These are phyloP conservation scores for Aspergillus caelatus DNA, from an alignment of 2,329 filamentous ascomycete genomes.

Conservation along the genomic window DNA sequence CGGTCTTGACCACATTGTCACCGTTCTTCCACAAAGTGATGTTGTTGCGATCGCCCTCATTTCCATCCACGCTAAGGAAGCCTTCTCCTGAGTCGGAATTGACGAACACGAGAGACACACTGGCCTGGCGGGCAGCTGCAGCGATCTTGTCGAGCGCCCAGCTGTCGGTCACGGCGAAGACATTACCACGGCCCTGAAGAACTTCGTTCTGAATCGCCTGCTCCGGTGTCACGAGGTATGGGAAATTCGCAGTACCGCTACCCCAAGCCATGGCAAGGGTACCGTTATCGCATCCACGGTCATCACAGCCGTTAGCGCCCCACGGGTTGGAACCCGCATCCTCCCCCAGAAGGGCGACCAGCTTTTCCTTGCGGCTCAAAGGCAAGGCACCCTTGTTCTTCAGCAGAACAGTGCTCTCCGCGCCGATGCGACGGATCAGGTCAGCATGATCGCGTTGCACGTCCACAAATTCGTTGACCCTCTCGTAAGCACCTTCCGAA, in stretches of 20 bases:
- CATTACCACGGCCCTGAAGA: constrained; percentile 65
- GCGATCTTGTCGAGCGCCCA: constrained; percentile 57
- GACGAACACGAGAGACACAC: constrained; percentile 76
- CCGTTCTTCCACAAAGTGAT: constrained; percentile 85
- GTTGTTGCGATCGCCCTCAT: constrained; percentile 88
- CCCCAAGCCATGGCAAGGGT: constrained; percentile 68
- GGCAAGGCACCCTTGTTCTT: constrained; percentile 82
- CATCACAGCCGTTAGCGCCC: constrained; percentile 77
- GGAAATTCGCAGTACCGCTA: constrained; percentile 62
- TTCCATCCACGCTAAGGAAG: constrained; percentile 79
- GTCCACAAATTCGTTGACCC: constrained; percentile 80
- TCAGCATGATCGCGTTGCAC: constrained; percentile 74
- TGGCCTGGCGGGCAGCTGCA: constrained; percentile 54
- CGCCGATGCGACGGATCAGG: constrained; percentile 75
- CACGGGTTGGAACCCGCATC: constrained; percentile 75
- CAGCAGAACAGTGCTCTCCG: constrained; percentile 81
- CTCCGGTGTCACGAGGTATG: constrained; percentile 65
- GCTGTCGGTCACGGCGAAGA: constrained; percentile 63
- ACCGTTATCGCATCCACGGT: constrained; percentile 65
- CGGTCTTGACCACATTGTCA: constrained; percentile 78
- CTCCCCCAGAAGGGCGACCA: constrained; percentile 76
- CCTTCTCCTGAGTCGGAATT: constrained; percentile 87
- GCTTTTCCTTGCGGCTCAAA: constrained; percentile 72
- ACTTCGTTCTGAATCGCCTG: constrained; percentile 69
- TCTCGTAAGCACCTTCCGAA: constrained; percentile 59